A percentile compares a stretch with the other conserved stretches of the same genome.
phyloP scores from a whole-genome alignment of 2,329 filamentous ascomycete genomes.

The Huntiella moniliformis region DNA sequence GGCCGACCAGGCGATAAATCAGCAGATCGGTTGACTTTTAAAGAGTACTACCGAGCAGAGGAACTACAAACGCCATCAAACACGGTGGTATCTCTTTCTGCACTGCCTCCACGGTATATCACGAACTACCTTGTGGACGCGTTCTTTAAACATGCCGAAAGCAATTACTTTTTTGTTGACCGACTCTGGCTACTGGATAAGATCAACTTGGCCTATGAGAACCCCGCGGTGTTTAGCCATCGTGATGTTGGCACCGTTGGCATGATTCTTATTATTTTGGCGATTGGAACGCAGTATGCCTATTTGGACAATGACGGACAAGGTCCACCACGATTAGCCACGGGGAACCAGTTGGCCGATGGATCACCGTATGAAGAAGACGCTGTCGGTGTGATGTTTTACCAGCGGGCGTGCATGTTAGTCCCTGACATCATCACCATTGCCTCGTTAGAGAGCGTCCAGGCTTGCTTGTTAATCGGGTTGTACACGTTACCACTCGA shows the following conservation, averaged over 20 bases:
- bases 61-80: slow-evolving; percentile 24
- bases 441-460: slow-evolving; percentile 36
- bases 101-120: slow-evolving; percentile 27
- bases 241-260: slow-evolving; percentile 25
- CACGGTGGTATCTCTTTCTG: slow-evolving; percentile 21
- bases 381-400: slow-evolving; percentile 35
- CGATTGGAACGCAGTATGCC: slow-evolving; percentile 32
- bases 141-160: slow-evolving; percentile 30
- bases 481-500: slow-evolving; percentile 37
- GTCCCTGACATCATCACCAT: slow-evolving; percentile 37
- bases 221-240: slow-evolving; percentile 20
- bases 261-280: slow-evolving; percentile 28
- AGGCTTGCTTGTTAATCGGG: slow-evolving; percentile 36
- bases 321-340: slow-evolving; percentile 12
- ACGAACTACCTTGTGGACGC: slow-evolving; percentile 27
- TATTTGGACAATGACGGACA: slow-evolving; percentile 21
- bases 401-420: slow-evolving; percentile 34
- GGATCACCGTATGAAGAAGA: slow-evolving; percentile 25
- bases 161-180: slow-evolving; percentile 30
- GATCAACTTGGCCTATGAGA: slow-evolving; percentile 24
- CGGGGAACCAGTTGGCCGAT: slow-evolving; percentile 12
- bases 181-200: slow-evolving; percentile 23
- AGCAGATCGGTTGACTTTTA: slow-evolving; percentile 16
- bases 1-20: slow-evolving; percentile 5
- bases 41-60: slow-evolving; percentile 27